Evolutionary conservation across 768 basidiomycete genomes (phyloP).

Genomic region (Pleurotus salmoneostramineus): DNA sequence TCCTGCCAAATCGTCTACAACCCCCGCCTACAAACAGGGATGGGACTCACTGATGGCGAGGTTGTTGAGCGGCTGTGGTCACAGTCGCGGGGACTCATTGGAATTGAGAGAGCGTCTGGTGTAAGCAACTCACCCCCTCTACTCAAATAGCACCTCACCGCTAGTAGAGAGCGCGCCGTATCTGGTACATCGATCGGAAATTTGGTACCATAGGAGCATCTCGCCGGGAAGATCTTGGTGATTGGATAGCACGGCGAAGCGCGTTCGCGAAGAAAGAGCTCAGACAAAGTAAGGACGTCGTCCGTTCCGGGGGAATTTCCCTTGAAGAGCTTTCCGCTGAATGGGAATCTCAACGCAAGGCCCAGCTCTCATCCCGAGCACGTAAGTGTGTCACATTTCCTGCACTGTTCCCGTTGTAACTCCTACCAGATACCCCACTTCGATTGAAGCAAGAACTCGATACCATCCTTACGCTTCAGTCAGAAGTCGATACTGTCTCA

Average conservation of each 20-base stretch:
- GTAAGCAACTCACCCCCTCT: constrained; percentile 22
- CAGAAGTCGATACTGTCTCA: constrained; percentile 19
- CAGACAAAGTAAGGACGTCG: constrained; percentile 12
- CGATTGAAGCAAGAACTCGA: constrained; percentile 29
- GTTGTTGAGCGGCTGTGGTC: constrained; percentile 32
- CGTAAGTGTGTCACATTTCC: too few relatives aligned
- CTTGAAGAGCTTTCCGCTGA: constrained; percentile 19
- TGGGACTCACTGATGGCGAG: constrained; percentile 29
- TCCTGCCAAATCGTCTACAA: constrained; percentile 29
- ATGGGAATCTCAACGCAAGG: constrained; percentile 27
- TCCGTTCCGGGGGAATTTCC: too few relatives aligned
- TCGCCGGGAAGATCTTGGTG: constrained; percentile 24
- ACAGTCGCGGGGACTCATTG: constrained; percentile 26
- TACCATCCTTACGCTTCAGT: constrained; percentile 24
- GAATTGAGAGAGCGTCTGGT: constrained; percentile 22
- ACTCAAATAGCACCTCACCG: background rate
- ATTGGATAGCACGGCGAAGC: constrained; percentile 24
- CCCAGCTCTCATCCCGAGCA: constrained; percentile 22
- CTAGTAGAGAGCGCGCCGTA: constrained; percentile 18
- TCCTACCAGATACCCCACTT: constrained; percentile 25
- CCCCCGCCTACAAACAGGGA: constrained; percentile 21
- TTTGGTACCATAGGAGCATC: constrained; percentile 19
- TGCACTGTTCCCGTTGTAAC: too few relatives aligned
- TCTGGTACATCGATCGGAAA: constrained; percentile 32
- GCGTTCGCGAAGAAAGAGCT: constrained; percentile 14